Evolutionary conservation across 2,329 filamentous ascomycete genomes (phyloP).

Genomic region (Dryadomyces quercus-mongolicae): DNA sequence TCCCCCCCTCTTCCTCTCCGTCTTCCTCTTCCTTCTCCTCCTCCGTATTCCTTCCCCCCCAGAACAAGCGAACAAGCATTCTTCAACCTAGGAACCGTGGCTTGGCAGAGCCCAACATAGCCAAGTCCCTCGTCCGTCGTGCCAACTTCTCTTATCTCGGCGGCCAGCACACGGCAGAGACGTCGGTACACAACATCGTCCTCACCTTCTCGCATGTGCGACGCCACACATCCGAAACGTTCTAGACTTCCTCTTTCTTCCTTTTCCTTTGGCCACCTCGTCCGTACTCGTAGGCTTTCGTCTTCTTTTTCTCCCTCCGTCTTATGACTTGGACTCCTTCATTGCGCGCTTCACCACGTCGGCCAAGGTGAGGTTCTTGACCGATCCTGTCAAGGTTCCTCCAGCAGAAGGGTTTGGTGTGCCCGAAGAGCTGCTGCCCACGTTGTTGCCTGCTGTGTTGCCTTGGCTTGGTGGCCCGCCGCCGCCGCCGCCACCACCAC

Average conservation of each 20-base stretch:
- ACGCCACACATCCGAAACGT: background rate
- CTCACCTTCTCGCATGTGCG: background rate
- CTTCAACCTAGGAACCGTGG: background rate
- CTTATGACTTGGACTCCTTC: background rate
- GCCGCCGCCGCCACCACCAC: background rate
- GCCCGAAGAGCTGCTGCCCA: background rate
- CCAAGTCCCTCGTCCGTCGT: background rate
- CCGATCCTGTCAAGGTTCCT: background rate
- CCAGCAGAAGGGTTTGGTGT: background rate
- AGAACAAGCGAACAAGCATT: background rate
- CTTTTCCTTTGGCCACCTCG: background rate
- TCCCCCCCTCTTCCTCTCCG: no score
- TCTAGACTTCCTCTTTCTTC: background rate
- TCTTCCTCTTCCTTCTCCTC: no score
- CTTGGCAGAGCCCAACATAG: background rate
- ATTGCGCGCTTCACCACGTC: constrained; percentile 1
- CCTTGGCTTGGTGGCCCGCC: background rate
- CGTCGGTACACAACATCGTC: background rate
- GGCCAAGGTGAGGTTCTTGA: background rate
- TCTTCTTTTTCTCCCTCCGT: no score
- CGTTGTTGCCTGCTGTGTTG: background rate
- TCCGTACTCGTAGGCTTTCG: no score
- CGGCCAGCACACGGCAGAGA: background rate
- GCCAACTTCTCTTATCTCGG: background rate
- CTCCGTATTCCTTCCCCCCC: background rate